Evolutionary conservation across 2,329 filamentous ascomycete genomes (phyloP).

Genomic region (Calonectria multiphialidica): DNA sequence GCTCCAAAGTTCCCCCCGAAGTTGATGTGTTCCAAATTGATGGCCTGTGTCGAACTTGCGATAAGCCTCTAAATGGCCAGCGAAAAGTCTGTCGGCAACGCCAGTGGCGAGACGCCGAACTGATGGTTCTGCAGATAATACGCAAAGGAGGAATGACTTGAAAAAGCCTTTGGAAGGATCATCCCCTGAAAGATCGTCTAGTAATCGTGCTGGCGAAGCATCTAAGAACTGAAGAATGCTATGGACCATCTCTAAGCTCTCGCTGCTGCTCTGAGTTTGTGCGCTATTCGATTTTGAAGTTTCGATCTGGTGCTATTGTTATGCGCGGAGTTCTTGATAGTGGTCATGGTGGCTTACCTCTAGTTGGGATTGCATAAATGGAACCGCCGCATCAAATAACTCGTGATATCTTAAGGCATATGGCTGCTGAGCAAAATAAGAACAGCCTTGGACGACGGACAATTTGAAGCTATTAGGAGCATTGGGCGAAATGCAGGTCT

Average conservation of each 20-base stretch:
- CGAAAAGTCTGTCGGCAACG: constrained; percentile 63
- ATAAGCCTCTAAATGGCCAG: constrained; percentile 44
- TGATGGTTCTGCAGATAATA: constrained; percentile 63
- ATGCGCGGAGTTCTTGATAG: background rate
- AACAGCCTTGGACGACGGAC: constrained; percentile 71
- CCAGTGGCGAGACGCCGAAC: constrained; percentile 61
- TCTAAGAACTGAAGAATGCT: constrained; percentile 69
- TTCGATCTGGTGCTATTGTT: constrained; percentile 29
- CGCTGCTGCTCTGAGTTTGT: constrained; percentile 22
- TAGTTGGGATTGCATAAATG: constrained; percentile 68
- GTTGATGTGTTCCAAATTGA: constrained; percentile 40
- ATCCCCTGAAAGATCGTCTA: constrained; percentile 46
- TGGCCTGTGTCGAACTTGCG: constrained; percentile 40
- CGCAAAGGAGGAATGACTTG: constrained; percentile 65
- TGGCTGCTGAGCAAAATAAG: constrained; percentile 69
- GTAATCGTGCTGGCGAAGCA: constrained; percentile 56
- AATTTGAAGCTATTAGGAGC: constrained; percentile 72
- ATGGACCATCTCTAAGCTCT: constrained; percentile 43
- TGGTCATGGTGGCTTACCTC: constrained; percentile 58
- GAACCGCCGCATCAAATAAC: constrained; percentile 67
- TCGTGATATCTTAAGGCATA: constrained; percentile 62
- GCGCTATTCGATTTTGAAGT: constrained; percentile 28
- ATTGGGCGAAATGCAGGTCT: constrained; percentile 67
- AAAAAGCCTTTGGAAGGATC: constrained; percentile 52
- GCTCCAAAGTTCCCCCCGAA: constrained; percentile 62